phyloP scores from a whole-genome alignment of 2,329 filamentous ascomycete genomes.

The Aureobasidium sp. region DNA sequence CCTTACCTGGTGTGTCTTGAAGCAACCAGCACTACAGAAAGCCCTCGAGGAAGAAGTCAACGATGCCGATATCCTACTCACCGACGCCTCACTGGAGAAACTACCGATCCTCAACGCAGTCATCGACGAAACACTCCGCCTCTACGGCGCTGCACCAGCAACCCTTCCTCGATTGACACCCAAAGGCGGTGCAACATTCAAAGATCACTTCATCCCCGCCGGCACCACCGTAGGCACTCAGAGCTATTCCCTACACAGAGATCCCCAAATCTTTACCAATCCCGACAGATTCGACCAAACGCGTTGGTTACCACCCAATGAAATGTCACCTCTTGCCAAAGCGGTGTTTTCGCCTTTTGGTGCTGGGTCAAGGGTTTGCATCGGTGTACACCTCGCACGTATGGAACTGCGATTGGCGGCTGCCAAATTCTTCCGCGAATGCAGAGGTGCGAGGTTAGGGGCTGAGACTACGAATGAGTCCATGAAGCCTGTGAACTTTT shows the following conservation, averaged over 20 bases:
- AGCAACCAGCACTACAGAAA: slow-evolving; percentile 20
- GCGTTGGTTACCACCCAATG: no score
- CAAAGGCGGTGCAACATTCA: slow-evolving; percentile 35
- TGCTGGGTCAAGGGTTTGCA: slow-evolving; percentile 72
- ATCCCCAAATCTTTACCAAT: slow-evolving; percentile 30
- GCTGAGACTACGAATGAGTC: slow-evolving; percentile 38
- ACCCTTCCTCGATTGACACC: slow-evolving; percentile 41
- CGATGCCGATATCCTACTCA: slow-evolving; percentile 21
- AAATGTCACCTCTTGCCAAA: no score
- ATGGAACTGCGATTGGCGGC: slow-evolving; percentile 62
- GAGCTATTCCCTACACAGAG: slow-evolving; percentile 43
- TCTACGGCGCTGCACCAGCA: slow-evolving; percentile 40
- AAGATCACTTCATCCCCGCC: slow-evolving; percentile 39
- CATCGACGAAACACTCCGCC: slow-evolving; percentile 43
- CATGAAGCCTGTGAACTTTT: slow-evolving; percentile 51
- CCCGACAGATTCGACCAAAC: no score
- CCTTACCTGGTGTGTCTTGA: slow-evolving; percentile 24
- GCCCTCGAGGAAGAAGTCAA: slow-evolving; percentile 26
- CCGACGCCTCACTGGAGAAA: slow-evolving; percentile 32
- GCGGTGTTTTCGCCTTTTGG: slow-evolving; percentile 74
- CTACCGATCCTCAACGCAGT: slow-evolving; percentile 39
- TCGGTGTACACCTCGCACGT: slow-evolving; percentile 73
- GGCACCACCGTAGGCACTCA: slow-evolving; percentile 42
- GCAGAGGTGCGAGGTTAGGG: slow-evolving; percentile 35
- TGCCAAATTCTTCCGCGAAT: slow-evolving; percentile 59